These are phyloP conservation scores for Nemania abortiva DNA, from an alignment of 2,329 filamentous ascomycete species.

Conservation along the genomic window DNA sequence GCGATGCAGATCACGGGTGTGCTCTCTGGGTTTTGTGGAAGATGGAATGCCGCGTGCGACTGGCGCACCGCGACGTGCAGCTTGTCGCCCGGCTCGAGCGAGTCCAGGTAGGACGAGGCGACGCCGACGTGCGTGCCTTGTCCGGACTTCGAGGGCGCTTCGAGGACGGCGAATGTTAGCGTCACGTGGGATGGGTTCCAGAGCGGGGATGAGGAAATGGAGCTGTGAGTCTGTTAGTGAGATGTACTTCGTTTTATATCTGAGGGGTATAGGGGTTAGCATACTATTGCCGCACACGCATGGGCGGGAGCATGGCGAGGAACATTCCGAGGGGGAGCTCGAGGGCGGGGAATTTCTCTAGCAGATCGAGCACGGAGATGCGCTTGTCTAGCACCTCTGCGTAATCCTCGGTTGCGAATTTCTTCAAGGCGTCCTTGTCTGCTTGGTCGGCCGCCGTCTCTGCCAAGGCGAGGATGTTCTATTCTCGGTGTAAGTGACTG, in stretches of 20 bases:
- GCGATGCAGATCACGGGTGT: slow-evolving; percentile 65
- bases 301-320: slow-evolving; percentile 78
- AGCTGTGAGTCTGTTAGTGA: slow-evolving; percentile 54
- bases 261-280: slow-evolving; percentile 58
- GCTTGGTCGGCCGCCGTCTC: slow-evolving; percentile 46
- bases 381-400: slow-evolving; percentile 65
- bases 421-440: slow-evolving; percentile 57
- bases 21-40: slow-evolving; percentile 59
- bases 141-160: slow-evolving; percentile 64
- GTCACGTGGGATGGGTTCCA: slow-evolving; percentile 67
- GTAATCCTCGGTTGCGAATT: slow-evolving; percentile 62
- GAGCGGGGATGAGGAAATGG: slow-evolving; percentile 80
- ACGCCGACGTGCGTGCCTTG: slow-evolving; percentile 68
- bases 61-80: slow-evolving; percentile 55
- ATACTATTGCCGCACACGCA: slow-evolving; percentile 81
- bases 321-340: slow-evolving; percentile 74
- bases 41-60: slow-evolving; percentile 59
- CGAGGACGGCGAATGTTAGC: slow-evolving; percentile 76
- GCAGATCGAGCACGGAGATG: slow-evolving; percentile 74
- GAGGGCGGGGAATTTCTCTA: slow-evolving; percentile 72
- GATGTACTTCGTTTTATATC: neutral
- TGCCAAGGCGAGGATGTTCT: slow-evolving; percentile 56
- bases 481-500: slow-evolving; percentile 30
- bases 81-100: slow-evolving; percentile 58
- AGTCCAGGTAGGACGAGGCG: slow-evolving; percentile 70